Evolutionary conservation across 2,329 filamentous ascomycete species (phyloP).

Genomic region (Hymenotorrendiella dingleyae): DNA sequence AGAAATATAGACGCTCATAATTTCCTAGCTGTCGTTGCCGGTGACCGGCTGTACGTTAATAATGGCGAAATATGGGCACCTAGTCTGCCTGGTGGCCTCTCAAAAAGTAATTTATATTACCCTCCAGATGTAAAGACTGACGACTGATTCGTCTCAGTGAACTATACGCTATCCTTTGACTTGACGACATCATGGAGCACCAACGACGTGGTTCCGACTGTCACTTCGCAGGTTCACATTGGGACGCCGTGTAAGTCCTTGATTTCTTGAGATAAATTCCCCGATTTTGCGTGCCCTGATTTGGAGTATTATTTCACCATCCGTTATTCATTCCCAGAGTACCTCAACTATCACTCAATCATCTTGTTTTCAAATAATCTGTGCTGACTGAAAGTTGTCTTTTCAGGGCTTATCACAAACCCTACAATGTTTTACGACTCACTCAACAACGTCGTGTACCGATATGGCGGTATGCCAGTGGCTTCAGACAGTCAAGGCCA

Average conservation of each 20-base stretch:
- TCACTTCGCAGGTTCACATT: neutral
- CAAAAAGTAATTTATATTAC: neutral
- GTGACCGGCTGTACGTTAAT: slow-evolving; percentile 1
- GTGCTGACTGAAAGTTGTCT: neutral
- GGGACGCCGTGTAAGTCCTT: neutral
- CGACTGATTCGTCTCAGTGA: neutral
- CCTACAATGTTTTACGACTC: slow-evolving; percentile 10
- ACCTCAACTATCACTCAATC: no score
- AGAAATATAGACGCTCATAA: neutral
- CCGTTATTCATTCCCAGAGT: no score
- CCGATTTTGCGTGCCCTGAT: no score
- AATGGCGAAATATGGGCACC: neutral
- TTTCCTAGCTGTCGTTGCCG: neutral
- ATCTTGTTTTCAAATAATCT: no score
- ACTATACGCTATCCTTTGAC: slow-evolving; percentile 9
- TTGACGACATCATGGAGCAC: slow-evolving; percentile 7
- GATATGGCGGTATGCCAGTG: slow-evolving; percentile 6
- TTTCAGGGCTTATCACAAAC: neutral
- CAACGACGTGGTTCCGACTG: neutral
- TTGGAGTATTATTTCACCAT: no score
- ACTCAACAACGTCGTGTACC: slow-evolving; percentile 7
- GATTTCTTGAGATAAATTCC: no score
- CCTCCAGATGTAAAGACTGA: neutral
- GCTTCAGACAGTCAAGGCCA: neutral
- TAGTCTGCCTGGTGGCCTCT: neutral